A percentile compares a stretch with the other conserved stretches of the same genome.
phyloP scores from a whole-genome alignment of 164 flowering plant genomes.

The Vitis cinerea region DNA sequence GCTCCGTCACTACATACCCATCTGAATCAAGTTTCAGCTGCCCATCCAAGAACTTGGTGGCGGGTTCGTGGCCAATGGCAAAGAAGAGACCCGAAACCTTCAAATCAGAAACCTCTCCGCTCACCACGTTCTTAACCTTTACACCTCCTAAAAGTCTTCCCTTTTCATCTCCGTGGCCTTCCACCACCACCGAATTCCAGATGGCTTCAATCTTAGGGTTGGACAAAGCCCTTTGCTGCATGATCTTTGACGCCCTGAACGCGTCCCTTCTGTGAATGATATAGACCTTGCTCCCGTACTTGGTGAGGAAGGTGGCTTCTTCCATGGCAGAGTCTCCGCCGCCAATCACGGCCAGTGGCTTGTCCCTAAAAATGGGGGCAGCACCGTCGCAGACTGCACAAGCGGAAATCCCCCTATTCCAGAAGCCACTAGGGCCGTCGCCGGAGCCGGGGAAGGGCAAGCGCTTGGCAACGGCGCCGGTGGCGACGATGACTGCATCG shows the following conservation, averaged over 20 bases:
- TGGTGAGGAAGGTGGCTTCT: slow-evolving; percentile 82
- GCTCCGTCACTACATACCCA: slow-evolving; percentile 79
- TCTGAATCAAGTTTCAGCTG: slow-evolving; percentile 81
- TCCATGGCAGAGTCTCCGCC: slow-evolving; percentile 99
- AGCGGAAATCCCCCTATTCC: slow-evolving; percentile 93
- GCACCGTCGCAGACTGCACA: slow-evolving; percentile 49
- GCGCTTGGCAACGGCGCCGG: slow-evolving; percentile 87
- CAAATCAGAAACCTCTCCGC: slow-evolving; percentile 67
- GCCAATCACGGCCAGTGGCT: slow-evolving; percentile 87
- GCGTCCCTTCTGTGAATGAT: slow-evolving; percentile 75
- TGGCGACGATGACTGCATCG: slow-evolving; percentile 75
- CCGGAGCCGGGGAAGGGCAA: slow-evolving; percentile 68
- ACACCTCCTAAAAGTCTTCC: slow-evolving; percentile 61
- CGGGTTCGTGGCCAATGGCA: slow-evolving; percentile 98
- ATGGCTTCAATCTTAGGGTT: slow-evolving; percentile 86
- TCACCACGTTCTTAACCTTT: slow-evolving; percentile 72
- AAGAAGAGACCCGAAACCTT: slow-evolving; percentile 85
- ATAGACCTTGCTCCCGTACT: slow-evolving; percentile 79
- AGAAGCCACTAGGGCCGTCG: slow-evolving; percentile 50
- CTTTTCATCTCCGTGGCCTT: slow-evolving; percentile 63
- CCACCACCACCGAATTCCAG: slow-evolving; percentile 79
- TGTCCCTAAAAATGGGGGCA: slow-evolving; percentile 78
- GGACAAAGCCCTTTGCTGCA: slow-evolving; percentile 72
- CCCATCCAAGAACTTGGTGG: slow-evolving; percentile 85
- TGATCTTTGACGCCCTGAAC: slow-evolving; percentile 90